phyloP scores from a whole-genome alignment of 176 grass and related monocot species.

The Bothriochloa decipiens region DNA sequence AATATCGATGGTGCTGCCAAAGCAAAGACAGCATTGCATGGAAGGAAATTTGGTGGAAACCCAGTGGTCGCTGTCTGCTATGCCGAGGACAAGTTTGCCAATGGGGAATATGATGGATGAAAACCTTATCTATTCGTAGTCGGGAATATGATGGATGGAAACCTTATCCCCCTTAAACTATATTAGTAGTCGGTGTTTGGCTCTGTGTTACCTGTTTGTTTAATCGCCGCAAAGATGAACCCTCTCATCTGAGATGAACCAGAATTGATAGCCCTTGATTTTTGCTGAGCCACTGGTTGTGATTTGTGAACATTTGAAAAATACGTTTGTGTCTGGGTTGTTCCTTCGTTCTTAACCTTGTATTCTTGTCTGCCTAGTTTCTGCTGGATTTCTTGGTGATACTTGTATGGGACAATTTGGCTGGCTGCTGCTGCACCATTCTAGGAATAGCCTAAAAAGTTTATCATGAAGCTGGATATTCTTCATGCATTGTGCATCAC shows the following conservation, averaged over 20 bases:
- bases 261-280: background rate
- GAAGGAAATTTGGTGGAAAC: constrained; percentile 88
- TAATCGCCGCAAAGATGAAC: background rate
- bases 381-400: background rate
- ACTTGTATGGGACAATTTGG: background rate
- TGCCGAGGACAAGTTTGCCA: constrained; percentile 83
- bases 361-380: background rate
- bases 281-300: background rate
- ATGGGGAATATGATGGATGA: constrained; percentile 78
- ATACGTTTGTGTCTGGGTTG: background rate
- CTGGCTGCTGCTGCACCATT: background rate
- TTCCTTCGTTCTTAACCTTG: background rate
- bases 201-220: background rate
- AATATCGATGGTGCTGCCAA: constrained; percentile 75
- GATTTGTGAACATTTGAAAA: background rate
- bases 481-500: background rate
- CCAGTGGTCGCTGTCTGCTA: constrained; percentile 84
- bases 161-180: background rate
- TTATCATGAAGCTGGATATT: background rate
- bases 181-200: background rate
- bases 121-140: background rate
- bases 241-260: background rate
- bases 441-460: background rate
- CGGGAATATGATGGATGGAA: constrained; percentile 73
- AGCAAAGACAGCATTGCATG: constrained; percentile 77